Percentiles rank a stretch among this genome's conserved stretches.
These are phyloP conservation scores for Venustampulla echinocandica DNA, from an alignment of 495 filamentous ascomycete genomes.

Conservation along the genomic window DNA sequence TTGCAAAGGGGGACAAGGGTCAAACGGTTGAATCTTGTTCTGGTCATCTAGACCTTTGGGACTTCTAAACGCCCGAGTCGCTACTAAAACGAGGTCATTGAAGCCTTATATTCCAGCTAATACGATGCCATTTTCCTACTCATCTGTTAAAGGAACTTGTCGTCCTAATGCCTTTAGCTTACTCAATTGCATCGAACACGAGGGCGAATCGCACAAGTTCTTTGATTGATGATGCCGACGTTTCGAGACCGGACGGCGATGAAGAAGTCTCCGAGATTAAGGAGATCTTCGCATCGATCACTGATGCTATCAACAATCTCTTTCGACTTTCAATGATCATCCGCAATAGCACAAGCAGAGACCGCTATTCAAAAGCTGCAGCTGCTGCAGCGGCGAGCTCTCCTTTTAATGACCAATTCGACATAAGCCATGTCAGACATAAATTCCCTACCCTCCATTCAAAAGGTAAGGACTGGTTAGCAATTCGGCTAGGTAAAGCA, in stretches of 20 bases:
- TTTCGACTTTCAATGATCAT: conserved; percentile 29
- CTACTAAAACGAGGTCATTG: no score
- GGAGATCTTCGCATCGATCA: conserved; percentile 20
- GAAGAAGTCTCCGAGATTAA: conserved; percentile 6
- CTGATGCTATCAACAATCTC: conserved; percentile 23
- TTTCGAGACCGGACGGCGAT: background rate
- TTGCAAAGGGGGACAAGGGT: no score
- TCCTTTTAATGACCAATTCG: conserved; percentile 16
- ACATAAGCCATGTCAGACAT: conserved; percentile 19
- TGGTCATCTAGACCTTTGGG: no score
- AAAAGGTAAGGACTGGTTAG: conserved; percentile 10
- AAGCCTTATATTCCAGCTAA: no score
- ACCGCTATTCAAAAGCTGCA: conserved; percentile 18
- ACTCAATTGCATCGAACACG: background rate
- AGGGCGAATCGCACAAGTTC: background rate
- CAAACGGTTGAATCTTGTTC: no score
- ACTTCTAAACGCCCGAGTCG: no score
- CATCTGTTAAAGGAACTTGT: no score
- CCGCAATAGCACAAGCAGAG: conserved; percentile 28
- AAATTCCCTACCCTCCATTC: conserved; percentile 6
- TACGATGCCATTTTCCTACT: no score
- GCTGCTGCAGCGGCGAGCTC: conserved; percentile 12
- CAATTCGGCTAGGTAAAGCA: conserved; percentile 31
- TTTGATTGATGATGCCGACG: background rate
- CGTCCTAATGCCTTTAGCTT: background rate